Base-by-base conservation (phyloP, 2,329 filamentous ascomycete species). In the Aspergillus melleus region DNA sequence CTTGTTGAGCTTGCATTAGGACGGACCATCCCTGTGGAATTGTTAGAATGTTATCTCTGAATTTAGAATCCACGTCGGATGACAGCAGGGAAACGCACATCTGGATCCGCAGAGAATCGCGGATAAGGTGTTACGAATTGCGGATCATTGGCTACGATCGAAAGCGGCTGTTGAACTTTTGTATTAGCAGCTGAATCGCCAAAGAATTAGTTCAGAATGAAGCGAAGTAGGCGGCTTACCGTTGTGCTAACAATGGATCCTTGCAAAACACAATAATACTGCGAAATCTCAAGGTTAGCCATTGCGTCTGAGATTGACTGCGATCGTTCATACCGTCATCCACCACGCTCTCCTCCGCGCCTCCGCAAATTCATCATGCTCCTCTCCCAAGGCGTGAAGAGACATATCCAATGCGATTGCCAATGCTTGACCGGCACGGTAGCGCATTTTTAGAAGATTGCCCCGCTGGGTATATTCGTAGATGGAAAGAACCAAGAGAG, bases 391-490 rank as follows among this genome's bases (percentile, higher is more conserved):
- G 2, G 71, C 64, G 69, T 80, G 77, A 26, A 80, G 68, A 42
- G 72, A 76, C 65, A 79, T 75, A n/a, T 79, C 75, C 66, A 79
- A 69, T 16, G 78, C 77, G 60, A 77, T 70, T 4, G 76, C 70
- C 61, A 79, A 71, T 8, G 78, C 78, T 63, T 80, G 77, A 9
- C 77, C 71, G 4, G 78, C 76, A 55, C 78, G 76, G 61, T 77
- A 77, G 36, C 77, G 74, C 78, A 80, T 80, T 61, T 80, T 80
- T 8, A 75, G 66, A 20, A 80, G 65, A 58, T 80, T 80, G 4
- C 78, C 78, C 26, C 78, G 71, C 59, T 80, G 78, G 3, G 74
- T 69, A 63, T 80, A 80, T 61, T 80, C 78, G 57, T 80, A 80
- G 10, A 79, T 71, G 22, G 75, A 77, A n/a, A 80, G 71, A 29